phyloP scores from a whole-genome alignment of 148 eudicot species.

The Heliosperma pusillum region DNA sequence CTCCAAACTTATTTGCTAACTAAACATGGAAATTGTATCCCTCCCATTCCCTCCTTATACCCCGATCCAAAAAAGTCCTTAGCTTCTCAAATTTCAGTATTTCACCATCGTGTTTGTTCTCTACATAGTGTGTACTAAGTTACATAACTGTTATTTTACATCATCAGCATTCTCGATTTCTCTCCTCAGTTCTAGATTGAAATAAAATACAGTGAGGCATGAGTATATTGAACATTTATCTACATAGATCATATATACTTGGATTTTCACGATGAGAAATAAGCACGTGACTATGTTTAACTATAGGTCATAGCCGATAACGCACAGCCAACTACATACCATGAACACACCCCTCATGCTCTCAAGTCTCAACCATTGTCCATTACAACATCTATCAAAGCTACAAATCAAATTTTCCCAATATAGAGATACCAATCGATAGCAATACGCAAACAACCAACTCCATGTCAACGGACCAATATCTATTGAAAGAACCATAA shows the following conservation, averaged over 20 bases:
- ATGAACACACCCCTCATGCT: not conserved
- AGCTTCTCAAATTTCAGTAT: not conserved
- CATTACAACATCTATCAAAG: not conserved
- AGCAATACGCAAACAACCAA: too few species aligned
- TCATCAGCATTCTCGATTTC: not conserved
- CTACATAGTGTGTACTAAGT: not conserved
- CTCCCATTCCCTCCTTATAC: too few species aligned
- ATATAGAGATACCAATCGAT: not conserved
- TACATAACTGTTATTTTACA: not conserved
- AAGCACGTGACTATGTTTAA: not conserved
- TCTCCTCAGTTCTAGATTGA: not conserved
- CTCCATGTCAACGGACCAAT: not conserved
- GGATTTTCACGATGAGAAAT: not conserved
- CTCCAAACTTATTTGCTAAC: too few species aligned
- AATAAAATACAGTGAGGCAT: not conserved
- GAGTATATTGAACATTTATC: too few species aligned
- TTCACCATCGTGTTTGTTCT: not conserved
- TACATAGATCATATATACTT: not conserved
- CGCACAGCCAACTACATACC: not conserved
- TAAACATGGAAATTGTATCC: too few species aligned
- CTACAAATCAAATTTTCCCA: too few species aligned
- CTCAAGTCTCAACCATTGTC: not conserved
- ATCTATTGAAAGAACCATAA: not conserved
- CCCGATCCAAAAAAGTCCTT: too few species aligned
- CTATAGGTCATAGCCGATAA: not conserved